These are phyloP conservation scores for Pseudogymnoascus sp. DNA, from an alignment of 2,329 filamentous ascomycete genomes.

Conservation along the genomic window DNA sequence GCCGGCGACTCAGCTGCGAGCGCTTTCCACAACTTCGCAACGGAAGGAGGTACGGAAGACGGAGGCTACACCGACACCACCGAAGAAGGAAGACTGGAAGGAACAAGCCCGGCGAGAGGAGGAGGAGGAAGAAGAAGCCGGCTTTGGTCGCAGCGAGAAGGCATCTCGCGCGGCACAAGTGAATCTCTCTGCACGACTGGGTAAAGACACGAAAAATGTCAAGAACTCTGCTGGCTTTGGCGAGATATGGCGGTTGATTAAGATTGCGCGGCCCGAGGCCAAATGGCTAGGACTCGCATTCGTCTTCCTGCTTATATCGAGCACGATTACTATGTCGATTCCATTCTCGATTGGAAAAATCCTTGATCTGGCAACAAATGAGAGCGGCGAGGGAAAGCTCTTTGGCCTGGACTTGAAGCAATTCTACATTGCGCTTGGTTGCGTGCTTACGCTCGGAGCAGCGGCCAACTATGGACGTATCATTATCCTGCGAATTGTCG, in stretches of 20 bases:
- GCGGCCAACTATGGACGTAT: conserved; percentile 90
- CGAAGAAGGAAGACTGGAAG: conserved; percentile 27
- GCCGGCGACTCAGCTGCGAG: conserved; percentile 23
- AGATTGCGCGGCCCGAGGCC: conserved; percentile 79
- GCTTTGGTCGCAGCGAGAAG: conserved; percentile 69
- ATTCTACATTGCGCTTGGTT: conserved; percentile 76
- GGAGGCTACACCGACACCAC: conserved; percentile 15
- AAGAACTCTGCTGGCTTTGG: conserved; percentile 51
- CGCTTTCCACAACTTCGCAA: conserved; percentile 21
- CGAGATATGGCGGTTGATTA: conserved; percentile 81
- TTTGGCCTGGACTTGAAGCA: conserved; percentile 80
- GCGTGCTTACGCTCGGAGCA: conserved; percentile 73
- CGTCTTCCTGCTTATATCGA: conserved; percentile 78
- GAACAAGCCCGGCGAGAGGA: conserved; percentile 32
- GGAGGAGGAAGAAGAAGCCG: conserved; percentile 41
- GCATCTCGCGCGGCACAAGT: conserved; percentile 80
- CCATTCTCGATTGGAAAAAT: conserved; percentile 96
- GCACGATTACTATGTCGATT: conserved; percentile 88
- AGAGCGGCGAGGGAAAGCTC: conserved; percentile 55
- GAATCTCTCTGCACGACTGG: conserved; percentile 79
- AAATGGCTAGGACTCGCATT: conserved; percentile 73
- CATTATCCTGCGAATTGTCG: conserved; percentile 85
- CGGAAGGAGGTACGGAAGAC: conserved; percentile 11
- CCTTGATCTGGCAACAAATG: conserved; percentile 79
- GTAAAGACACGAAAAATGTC: conserved; percentile 62